Base-by-base conservation (phyloP, 768 basidiomycete genomes). In the Clitopilus hobsonii region DNA sequence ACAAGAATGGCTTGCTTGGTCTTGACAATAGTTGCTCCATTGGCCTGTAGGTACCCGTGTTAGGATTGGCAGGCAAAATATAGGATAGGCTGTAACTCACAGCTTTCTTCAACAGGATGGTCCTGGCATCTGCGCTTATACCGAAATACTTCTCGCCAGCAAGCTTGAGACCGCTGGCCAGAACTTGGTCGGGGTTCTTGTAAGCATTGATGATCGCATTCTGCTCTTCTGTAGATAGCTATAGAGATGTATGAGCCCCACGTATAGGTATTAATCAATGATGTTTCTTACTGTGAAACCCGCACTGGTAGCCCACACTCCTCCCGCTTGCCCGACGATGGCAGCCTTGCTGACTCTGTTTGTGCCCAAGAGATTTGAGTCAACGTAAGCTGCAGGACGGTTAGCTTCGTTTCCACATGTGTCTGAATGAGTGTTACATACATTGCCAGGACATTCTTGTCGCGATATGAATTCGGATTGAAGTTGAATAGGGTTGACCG, bases 1-100 rank as follows among this genome's bases (percentile, higher is more conserved):
- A 97, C 84, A 52, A 98, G 75, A 54, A 96, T 74, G n/a, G 91
- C 92, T 64, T 90, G 88, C 57, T 79, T 87, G 16, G 92, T 95
- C 77, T 89, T 89, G 48, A 89, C 85, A 56, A 94, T 63, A 58
- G 85, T 67, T 30, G 76, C 82, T 1, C 95, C 94, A 67, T 91
- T 83, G 20, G 77, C 79, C 93, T 95, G 63, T 27, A 10, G n/a
- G n/a, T n/a, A n/a, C n/a, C n/a, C n/a, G n/a, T n/a, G n/a, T n/a
- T n/a, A n/a, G n/a, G n/a, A n/a, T n/a, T n/a, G n/a, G n/a, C n/a
- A n/a, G n/a, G n/a, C n/a, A n/a, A n/a, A n/a, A n/a, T n/a, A n/a
- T n/a, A n/a, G n/a, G n/a, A n/a, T n/a, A 36, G 23, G 10, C 54
- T 2, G 55, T n/a, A 32, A 69, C 91, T 65, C 58, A 91, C 92